A percentile compares a stretch with the other conserved stretches of the same genome.
These are phyloP conservation scores for Candida adriatica DNA, from an alignment of 805 yeast genomes.

Conservation along the genomic window DNA sequence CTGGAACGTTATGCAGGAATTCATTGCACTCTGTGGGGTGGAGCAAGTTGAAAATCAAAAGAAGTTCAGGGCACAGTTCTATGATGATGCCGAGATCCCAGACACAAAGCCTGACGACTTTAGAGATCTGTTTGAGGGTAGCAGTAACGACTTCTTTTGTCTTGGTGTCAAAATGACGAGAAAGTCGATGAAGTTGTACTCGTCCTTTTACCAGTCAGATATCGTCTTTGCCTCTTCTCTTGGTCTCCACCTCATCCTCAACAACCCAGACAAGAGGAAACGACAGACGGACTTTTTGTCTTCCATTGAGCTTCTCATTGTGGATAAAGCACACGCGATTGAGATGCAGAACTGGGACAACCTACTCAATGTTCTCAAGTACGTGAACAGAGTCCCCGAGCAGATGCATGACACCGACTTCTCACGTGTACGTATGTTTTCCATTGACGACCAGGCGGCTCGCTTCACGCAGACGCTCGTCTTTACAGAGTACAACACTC, in stretches of 20 bases:
- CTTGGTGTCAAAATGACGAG: slow-evolving; percentile 88
- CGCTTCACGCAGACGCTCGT: slow-evolving; percentile 71
- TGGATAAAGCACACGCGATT: slow-evolving; percentile 81
- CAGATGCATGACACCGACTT: slow-evolving; percentile 82
- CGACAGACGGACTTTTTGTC: slow-evolving; percentile 77
- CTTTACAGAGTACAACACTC: slow-evolving; percentile 72
- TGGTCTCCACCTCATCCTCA: slow-evolving; percentile 76
- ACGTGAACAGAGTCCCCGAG: slow-evolving; percentile 70
- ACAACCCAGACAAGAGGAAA: slow-evolving; percentile 48
- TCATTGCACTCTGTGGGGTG: slow-evolving; percentile 57
- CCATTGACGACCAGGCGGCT: slow-evolving; percentile 73
- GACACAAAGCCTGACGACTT: slow-evolving; percentile 76
- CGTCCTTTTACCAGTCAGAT: slow-evolving; percentile 81
- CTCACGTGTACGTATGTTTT: slow-evolving; percentile 87
- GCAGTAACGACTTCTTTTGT: slow-evolving; percentile 86
- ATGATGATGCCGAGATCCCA: slow-evolving; percentile 39
- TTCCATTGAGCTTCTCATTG: slow-evolving; percentile 73
- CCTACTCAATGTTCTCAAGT: slow-evolving; percentile 55
- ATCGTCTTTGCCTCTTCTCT: slow-evolving; percentile 87
- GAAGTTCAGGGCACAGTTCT: slow-evolving; percentile 68
- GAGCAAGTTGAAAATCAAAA: slow-evolving; percentile 76
- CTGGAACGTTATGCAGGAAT: slow-evolving; percentile 53
- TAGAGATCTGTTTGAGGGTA: slow-evolving; percentile 73
- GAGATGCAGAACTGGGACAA: slow-evolving; percentile 94
- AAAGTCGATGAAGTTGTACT: slow-evolving; percentile 75